A percentile compares a stretch with the other conserved stretches of the same genome.
Evolutionary conservation across 257 asterid genomes (phyloP).

Genomic region (Ligustrum vulgare): DNA sequence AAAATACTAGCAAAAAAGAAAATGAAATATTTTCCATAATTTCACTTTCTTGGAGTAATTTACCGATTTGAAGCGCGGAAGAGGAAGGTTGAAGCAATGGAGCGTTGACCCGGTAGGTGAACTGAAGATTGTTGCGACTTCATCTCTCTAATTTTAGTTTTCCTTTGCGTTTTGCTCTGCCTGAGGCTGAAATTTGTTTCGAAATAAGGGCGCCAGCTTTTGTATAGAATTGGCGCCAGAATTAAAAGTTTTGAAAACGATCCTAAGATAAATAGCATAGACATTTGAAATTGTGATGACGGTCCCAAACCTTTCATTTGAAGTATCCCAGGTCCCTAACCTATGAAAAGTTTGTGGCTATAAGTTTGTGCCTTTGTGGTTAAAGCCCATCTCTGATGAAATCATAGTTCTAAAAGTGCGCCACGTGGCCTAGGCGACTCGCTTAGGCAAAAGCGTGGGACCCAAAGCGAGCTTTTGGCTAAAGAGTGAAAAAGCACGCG

Average conservation of each 20-base stretch:
- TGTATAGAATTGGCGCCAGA: conserved; percentile 13
- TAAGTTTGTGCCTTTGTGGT: too few species aligned
- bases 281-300: too few species aligned
- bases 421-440: too few species aligned
- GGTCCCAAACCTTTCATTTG: too few species aligned
- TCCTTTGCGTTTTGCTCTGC: neutral
- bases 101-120: conserved; percentile 66
- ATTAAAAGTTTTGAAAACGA: neutral
- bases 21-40: neutral
- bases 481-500: too few species aligned
- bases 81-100: conserved; percentile 54
- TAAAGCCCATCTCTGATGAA: too few species aligned
- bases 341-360: too few species aligned
- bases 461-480: too few species aligned
- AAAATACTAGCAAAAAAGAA: neutral
- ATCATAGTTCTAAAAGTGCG: too few species aligned
- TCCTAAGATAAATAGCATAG: too few species aligned
- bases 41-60: neutral
- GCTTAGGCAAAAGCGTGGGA: too few species aligned
- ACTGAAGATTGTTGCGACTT: conserved; percentile 35
- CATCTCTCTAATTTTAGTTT: conserved; percentile 29
- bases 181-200: neutral
- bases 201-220: conserved; percentile 22
- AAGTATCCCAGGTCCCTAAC: too few species aligned
- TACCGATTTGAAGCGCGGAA: conserved; percentile 57